Base-by-base conservation (phyloP, 768 basidiomycete species). In the Candolleomyces efflorescens region DNA sequence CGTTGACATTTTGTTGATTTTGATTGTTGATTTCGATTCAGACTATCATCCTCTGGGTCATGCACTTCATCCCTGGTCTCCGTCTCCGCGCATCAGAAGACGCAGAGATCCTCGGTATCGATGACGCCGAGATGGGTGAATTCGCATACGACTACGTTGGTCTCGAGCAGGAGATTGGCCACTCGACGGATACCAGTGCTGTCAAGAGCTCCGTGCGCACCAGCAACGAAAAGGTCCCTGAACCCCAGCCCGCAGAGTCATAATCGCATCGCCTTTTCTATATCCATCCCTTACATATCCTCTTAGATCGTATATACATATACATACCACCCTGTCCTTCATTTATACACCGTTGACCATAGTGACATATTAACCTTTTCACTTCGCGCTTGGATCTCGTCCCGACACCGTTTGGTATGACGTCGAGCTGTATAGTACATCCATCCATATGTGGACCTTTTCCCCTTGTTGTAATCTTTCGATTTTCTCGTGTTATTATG, bases 41-140 rank as follows among this genome's bases (percentile, higher is more conserved):
- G 86, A 91, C 88, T 6, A 76, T 89, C 71, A 90, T 93, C 68
- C 81, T 91, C 37, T 91, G 90, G 90, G 72, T 84, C 62, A 92
- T 96, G 90, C 91, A 95, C 73, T 86, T 73, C 71, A 86, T 92
- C 65, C 93, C 93, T 6, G 89, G 87, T 54, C 78, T 92, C 54
- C 78, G 85, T 41, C 80, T 98, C 61, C 87, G 92, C 55, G 77
- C 78, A 27, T 68, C 71, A 12, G 85, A 86, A 61, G 84, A 86
- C 60, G 77, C 75, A 12, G 89, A 91, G 72, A 83, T 87, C 41
- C 74, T 96, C 48, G 94, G 95, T 57, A 85, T 96, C 63, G 95
- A 98, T 72, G 90, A 93, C 65, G 80, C 85, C 1, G 89, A 94
- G 75, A 86, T 93, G 81, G 94, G 92, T 61, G 93, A 95, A 73